Evolutionary conservation across 148 eudicot species (phyloP).

Genomic region (Rhododendron molle): DNA sequence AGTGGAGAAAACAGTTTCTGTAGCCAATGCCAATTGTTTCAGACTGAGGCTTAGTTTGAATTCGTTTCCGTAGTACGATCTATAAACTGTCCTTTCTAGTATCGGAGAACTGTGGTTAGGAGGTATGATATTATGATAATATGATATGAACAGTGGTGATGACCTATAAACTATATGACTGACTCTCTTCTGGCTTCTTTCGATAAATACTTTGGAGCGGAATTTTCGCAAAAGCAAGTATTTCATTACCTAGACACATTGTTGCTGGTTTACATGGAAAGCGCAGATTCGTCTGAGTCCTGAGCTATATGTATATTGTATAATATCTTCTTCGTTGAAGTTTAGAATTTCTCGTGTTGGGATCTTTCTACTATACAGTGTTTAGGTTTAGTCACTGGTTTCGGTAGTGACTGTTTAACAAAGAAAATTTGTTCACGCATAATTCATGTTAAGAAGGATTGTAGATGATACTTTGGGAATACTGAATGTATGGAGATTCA

Average conservation of each 20-base stretch:
- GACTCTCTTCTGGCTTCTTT: not conserved
- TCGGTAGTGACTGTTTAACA: not conserved
- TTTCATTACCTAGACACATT: not conserved
- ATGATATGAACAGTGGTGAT: not conserved
- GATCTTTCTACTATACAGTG: not conserved
- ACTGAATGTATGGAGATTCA: not conserved
- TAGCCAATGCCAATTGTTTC: not conserved
- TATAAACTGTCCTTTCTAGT: not conserved
- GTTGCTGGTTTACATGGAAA: not conserved
- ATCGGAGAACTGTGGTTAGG: not conserved
- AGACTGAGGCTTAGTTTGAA: not conserved
- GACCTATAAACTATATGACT: not conserved
- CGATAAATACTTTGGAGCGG: not conserved
- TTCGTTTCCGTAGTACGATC: not conserved
- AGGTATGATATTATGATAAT: not conserved
- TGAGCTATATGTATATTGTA: not conserved
- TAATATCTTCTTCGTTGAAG: not conserved
- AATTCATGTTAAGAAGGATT: not conserved
- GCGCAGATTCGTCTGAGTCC: not conserved
- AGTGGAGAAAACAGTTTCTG: not conserved
- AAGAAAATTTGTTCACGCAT: not conserved
- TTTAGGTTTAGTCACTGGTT: not conserved
- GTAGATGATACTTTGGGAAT: not conserved
- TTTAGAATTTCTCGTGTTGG: not conserved
- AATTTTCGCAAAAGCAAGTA: not conserved